Evolutionary conservation across 2,329 filamentous ascomycete genomes (phyloP), one percentile per base, ranked within the genome.

Genomic region (Pezicula rhizophila): DNA sequence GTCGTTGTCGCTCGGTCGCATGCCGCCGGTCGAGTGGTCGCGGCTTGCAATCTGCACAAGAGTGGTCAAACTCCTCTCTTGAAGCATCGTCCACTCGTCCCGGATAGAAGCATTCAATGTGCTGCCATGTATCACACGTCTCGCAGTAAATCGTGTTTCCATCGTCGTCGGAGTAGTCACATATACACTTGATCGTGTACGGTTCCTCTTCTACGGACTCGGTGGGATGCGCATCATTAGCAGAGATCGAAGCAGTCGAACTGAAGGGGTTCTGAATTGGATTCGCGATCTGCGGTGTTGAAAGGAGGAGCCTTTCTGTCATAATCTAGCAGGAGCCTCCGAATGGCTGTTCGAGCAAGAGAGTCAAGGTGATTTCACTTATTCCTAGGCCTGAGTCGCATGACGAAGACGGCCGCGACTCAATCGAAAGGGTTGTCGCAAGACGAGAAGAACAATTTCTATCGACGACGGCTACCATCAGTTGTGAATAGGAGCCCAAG

Each of bases 121-220:
- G 93, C 70, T 99, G 93, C 93, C 93, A 99, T 44, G 90, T 93
- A 66, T 96, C 88, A 76, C 93, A 99, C 51, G 78, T 81, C 66
- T 97, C 93, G 76, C 93, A 99, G 69, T 91, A 89, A 54, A 99
- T 95, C 52, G 93, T 99, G 69, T 89, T 92, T 70, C 93, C 93
- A 75, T 99, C 93, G 76, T 99, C 93, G 73, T 95, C 90, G 67
- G 82, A 75, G 69, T 87, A 96, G 67, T 84, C 84, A 72, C 93
- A 99, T 61, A 97, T 95, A 79, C 93, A 99, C 76, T 95, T 96
- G 74, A 97, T 96, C 51, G 89, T 95, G 68, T 95, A 95, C 15
- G 86, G 86, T 69, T 92, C 87, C 70, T 91, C 87, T 55, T 84
- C 82, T 62, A 66, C 69, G 49, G 69, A 66, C 69, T 84, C 77